Percentiles rank a stretch among this genome's conserved stretches.
These are phyloP conservation scores for Heliocybe sulcata DNA, from an alignment of 1,284 basidiomycete species.

Conservation along the genomic window DNA sequence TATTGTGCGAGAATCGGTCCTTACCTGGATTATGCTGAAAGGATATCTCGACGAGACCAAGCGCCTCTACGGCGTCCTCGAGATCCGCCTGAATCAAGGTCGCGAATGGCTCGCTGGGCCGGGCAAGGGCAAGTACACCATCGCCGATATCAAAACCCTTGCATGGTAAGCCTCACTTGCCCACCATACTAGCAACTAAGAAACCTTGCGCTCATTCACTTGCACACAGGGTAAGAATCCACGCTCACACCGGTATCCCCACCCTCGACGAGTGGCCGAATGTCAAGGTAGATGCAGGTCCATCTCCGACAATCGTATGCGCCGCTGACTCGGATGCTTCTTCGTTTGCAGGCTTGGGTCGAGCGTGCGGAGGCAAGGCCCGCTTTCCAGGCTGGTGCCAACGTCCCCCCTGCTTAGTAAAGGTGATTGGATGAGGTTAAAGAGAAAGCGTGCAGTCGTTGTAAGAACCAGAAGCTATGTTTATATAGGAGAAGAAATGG, in stretches of 20 bases:
- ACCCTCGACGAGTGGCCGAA: conserved; percentile 30
- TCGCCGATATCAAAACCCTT: conserved; percentile 60
- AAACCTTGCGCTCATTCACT: conserved; percentile 14
- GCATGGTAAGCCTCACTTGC: conserved; percentile 33
- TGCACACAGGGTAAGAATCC: conserved; percentile 36
- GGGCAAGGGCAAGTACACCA: conserved; percentile 54
- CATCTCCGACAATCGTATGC: not conserved
- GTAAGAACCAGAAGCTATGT: too few relatives aligned
- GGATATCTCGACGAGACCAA: conserved; percentile 74
- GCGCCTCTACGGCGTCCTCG: conserved; percentile 71
- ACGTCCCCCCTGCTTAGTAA: conserved; percentile 11
- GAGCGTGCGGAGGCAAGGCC: conserved; percentile 15
- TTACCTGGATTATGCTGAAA: conserved; percentile 17
- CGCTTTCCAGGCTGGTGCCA: conserved; percentile 17
- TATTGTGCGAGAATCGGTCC: not conserved
- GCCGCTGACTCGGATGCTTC: not conserved
- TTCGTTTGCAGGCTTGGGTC: conserved; percentile 13
- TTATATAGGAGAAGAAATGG: too few relatives aligned
- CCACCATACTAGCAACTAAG: conserved; percentile 3
- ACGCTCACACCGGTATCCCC: conserved; percentile 39
- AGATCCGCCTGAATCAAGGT: conserved; percentile 49
- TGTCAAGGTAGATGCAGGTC: conserved; percentile 18
- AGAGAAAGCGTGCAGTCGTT: not conserved
- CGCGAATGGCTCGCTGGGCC: conserved; percentile 68
- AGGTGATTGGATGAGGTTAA: not conserved